Base-by-base conservation (phyloP, 345 rosid species). In the Pseudoturritis turrita region DNA sequence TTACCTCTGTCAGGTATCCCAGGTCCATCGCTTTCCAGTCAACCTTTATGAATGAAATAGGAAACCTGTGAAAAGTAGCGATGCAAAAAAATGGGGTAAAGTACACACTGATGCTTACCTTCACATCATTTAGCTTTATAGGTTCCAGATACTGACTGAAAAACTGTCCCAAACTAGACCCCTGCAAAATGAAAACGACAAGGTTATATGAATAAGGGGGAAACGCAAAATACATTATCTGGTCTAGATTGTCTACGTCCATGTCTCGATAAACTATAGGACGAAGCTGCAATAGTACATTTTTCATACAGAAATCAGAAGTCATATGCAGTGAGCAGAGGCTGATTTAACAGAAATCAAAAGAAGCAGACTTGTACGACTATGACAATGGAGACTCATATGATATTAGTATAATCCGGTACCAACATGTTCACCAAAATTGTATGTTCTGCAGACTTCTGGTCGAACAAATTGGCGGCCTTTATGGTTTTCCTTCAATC, bases 391-490 rank as follows among this genome's bases (percentile, higher is more conserved):
- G 35, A 49, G 67, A 57, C 46, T 67, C 62, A 50, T 57, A 58
- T 23, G 17, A 50, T 70, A 58, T 39, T 33, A 62, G 23, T 36
- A 65, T 14, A 35, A 26, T 62, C 22, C 37, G 52, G 73, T 70
- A 81, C 92, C 41, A 83, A 92, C 99, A 85, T 86, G 95, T 85
- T 96, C 98, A 53, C 99, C 99, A 31, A 96, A 96, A 71, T 96
- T 92, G 73, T 92, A 96, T 58, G 99, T 96, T 81, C 99, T 81
- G 91, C 98, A 92, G 41, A 96, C 88, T 90, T 96, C 99, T 64
- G 98, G 98, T 49, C 87, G 91, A 73, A 96, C 61, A 83, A 96
- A 92, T 70, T 96, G 98, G 41, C 96, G 84, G 64, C 92, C 98
- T 81, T 88, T 86, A 83, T 83, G 99, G 79, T 88, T 92, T 59